Base-by-base conservation (phyloP, 2,329 filamentous ascomycete genomes). In the Aspergillus spinulosporus region DNA sequence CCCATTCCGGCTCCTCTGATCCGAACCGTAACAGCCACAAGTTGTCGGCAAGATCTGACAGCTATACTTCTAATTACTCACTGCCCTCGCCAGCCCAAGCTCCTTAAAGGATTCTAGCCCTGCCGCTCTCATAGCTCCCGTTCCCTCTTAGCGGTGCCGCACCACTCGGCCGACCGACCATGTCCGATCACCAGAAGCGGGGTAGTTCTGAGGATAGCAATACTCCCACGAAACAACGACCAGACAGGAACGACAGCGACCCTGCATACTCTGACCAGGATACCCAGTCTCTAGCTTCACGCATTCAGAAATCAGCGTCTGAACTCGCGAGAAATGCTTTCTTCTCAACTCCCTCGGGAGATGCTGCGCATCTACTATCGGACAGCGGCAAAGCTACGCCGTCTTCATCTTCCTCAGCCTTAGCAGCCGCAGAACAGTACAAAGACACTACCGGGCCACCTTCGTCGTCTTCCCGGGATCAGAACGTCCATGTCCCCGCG, bases 291-390 rank as follows among this genome's bases (percentile, higher is more conserved):
- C 54, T 74, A 12, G 49, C 68, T 12, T 52, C 43, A 50, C 64
- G 65, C 28, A 68, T 70, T 42, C 67, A 70, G 52, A 63, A 65
- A 48, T 77, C 74, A 28, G 74, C 74, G 29, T 66, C 62, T 9
- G 65, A 66, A 0, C 67, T 77, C 31, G 60, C 72, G 21, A 65
- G 66, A 21, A 68, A 67, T 59, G 62, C 67, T n/a, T 68, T 76
- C 45, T 60, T 57, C 43, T 54, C 62, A 28, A 57, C 67, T 21
- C 49, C 65, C 7, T 57, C 64, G 2, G 49, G 58, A 15, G 66
- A 69, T 56, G 49, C 66, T n/a, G 62, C 64, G 7, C 59, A 64
- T 11, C 45, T 64, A 11, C 58, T 62, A 56, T 64, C 32, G 40
- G 57, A 62, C 59, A 60, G 59, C 64, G 54, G 62, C 56, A 63